Base-by-base conservation (phyloP, 805 yeast species). In the Millerozyma miso region DNA sequence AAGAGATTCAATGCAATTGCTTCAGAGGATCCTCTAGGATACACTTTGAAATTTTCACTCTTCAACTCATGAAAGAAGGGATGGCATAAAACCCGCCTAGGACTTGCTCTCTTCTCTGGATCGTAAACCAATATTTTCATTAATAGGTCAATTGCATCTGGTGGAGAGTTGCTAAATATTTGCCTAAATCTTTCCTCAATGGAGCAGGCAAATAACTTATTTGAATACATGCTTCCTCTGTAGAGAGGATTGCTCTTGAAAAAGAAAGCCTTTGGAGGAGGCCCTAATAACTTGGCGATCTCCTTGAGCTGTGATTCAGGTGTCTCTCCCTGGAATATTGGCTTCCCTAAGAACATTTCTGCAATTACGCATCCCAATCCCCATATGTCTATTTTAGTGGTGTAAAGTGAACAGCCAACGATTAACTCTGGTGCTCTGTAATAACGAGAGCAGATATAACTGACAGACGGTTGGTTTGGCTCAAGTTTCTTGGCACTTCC, bases 311-410 rank as follows among this genome's bases (percentile, higher is more conserved):
- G 99, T 49, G 88, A 75, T 58, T 83, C 77, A 40, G 96, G 96
- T 47, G 86, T 84, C 53, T 82, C 87, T 37, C 99, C 98, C 65
- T 90, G 96, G 69, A 93, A 93, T n/a, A 93, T 80, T 1, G 98
- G 96, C 59, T 80, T 83, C 13, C 97, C 97, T 48, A 89, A 76
- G 43, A 85, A 74, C 87, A 93, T 83, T 65, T 93, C 99, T 12
- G 97, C 97, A 46, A 93, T 69, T 31, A 93, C 96, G 69, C 99
- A 91, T 1, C 98, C 99, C 46, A 91, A 71, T 14, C 97, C 96
- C 99, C 99, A 93, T 55, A 90, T 85, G 63, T 93, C 99, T 45
- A 93, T 91, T 57, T 89, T 87, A 2, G 95, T 83, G 3, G 95
- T 80, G 62, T 93, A 93, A 32, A 83, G 76, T 45, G 90, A 80